phyloP scores from a whole-genome alignment of 306 rosid species.

The Echinosophora koreensis region DNA sequence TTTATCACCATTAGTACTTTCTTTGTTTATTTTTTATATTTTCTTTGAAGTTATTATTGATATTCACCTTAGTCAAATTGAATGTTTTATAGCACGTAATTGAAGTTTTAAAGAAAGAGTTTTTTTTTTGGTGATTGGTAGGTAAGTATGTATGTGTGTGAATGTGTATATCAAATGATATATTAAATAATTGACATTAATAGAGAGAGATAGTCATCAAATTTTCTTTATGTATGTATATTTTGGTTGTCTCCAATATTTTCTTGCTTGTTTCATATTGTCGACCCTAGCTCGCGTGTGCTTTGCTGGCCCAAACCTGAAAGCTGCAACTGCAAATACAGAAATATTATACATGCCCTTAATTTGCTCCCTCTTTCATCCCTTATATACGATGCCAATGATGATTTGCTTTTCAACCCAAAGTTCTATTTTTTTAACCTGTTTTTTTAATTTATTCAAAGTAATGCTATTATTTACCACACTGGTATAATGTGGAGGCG shows the following conservation, averaged over 20 bases:
- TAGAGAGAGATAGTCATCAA: not conserved
- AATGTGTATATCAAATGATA: not conserved
- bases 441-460: not conserved
- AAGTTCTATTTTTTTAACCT: not conserved
- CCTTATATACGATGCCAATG: not conserved
- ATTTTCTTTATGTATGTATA: slow-evolving; percentile 1
- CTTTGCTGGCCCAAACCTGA: slow-evolving; percentile 41
- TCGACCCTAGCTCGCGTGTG: slow-evolving; percentile 6
- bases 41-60: not conserved
- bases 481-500: slow-evolving; percentile 29
- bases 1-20: not conserved
- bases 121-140: too few relatives aligned
- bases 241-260: slow-evolving; percentile 38
- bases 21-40: slow-evolving; percentile 15
- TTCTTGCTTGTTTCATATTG: slow-evolving; percentile 40
- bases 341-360: not conserved
- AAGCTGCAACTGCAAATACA: not conserved
- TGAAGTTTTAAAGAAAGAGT: too few relatives aligned
- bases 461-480: not conserved
- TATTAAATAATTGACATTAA: not conserved
- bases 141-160: not conserved
- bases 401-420: slow-evolving; percentile 18
- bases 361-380: not conserved
- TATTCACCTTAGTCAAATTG: not conserved
- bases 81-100: not conserved